A percentile compares a stretch with the other conserved stretches of the same genome.
phyloP scores from a whole-genome alignment of 331 rosid species.

The Arachis monticola region DNA sequence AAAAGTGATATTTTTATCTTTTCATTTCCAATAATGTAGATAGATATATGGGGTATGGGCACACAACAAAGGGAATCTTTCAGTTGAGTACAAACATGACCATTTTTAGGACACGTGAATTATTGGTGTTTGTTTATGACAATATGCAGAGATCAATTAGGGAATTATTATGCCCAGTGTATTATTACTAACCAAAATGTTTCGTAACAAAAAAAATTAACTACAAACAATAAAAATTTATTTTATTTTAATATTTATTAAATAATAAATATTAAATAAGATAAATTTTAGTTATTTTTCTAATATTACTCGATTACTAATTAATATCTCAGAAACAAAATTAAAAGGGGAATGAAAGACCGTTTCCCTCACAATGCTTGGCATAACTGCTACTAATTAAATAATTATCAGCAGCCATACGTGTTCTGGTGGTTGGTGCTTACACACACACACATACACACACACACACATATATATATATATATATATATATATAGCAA shows the following conservation, averaged over 20 bases:
- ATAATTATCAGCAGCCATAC: not conserved
- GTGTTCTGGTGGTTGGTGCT: not conserved
- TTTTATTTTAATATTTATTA: no score
- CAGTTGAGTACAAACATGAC: slow-evolving; percentile 25
- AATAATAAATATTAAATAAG: no score
- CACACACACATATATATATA: no score
- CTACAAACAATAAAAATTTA: no score
- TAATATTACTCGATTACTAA: no score
- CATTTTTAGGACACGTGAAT: slow-evolving; percentile 11
- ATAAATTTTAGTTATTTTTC: no score
- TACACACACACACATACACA: not conserved
- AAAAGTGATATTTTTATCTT: not conserved
- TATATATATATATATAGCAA: not conserved
- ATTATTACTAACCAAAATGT: no score
- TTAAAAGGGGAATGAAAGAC: slow-evolving; percentile 11
- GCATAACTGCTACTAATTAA: slow-evolving; percentile 5
- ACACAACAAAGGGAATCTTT: slow-evolving; percentile 25
- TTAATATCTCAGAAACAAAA: not conserved
- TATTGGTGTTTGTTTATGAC: slow-evolving; percentile 8
- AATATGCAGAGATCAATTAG: slow-evolving; percentile 7
- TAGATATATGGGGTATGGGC: not conserved
- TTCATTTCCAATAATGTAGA: not conserved
- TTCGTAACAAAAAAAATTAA: no score
- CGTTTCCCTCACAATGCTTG: slow-evolving; percentile 17
- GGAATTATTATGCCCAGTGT: slow-evolving; percentile 19